Percentiles rank a stretch among this genome's conserved stretches.
Evolutionary conservation across 2,329 filamentous ascomycete genomes (phyloP).

Genomic region (Magnaporthiopsis incrustans): DNA sequence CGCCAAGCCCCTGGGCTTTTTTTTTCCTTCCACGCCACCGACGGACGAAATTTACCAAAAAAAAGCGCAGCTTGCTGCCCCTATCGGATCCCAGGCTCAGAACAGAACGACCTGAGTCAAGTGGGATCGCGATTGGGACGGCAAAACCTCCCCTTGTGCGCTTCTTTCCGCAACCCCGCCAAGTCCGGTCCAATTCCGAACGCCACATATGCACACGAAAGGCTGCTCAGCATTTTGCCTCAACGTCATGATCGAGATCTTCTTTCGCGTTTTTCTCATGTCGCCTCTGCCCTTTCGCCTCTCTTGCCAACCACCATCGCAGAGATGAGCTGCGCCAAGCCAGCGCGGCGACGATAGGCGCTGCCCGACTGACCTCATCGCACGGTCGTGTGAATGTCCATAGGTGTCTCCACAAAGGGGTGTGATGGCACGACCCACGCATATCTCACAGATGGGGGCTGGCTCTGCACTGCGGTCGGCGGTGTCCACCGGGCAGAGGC

Average conservation of each 20-base stretch:
- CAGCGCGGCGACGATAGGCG: not conserved
- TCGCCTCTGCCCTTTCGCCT: not conserved
- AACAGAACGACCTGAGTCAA: too few relatives aligned
- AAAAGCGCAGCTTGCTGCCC: not conserved
- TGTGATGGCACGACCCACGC: not conserved
- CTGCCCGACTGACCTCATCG: not conserved
- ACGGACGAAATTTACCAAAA: not conserved
- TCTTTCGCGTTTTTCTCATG: not conserved
- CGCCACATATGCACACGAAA: too few relatives aligned
- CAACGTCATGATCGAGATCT: fast-evolving
- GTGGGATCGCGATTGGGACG: too few relatives aligned
- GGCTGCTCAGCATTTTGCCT: too few relatives aligned
- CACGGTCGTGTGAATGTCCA: not conserved
- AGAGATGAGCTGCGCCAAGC: not conserved
- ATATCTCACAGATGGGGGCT: not conserved
- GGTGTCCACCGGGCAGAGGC: not conserved
- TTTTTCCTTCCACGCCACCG: not conserved
- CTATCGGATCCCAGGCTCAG: not conserved
- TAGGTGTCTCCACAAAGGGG: not conserved
- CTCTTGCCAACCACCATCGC: not conserved
- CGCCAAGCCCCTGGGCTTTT: not conserved
- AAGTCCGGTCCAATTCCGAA: not conserved
- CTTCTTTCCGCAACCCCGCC: not conserved
- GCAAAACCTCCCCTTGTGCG: too few relatives aligned
- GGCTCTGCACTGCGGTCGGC: not conserved